phyloP scores from a whole-genome alignment of 1,284 basidiomycete species.

The Irpex sp. region DNA sequence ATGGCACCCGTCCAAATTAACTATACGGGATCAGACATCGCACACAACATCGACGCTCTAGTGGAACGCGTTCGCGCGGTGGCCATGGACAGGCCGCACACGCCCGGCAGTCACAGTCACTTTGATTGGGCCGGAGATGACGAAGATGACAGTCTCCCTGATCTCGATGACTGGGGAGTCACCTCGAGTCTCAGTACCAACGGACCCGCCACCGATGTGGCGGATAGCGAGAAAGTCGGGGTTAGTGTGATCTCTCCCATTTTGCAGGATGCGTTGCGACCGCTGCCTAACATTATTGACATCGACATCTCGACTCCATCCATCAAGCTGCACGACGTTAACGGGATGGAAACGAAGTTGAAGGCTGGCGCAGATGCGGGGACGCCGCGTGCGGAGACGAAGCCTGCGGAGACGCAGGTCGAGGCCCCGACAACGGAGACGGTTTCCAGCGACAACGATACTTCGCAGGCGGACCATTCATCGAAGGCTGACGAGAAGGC shows the following conservation, averaged over 20 bases:
- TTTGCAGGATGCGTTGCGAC: constrained; percentile 55
- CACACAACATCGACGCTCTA: constrained; percentile 59
- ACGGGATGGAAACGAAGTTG: neutral
- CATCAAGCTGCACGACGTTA: constrained; percentile 9
- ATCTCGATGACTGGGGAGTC: constrained; percentile 78
- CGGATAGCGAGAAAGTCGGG: constrained; percentile 17
- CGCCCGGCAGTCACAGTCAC: constrained; percentile 71
- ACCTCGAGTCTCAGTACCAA: constrained; percentile 31
- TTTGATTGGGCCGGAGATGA: constrained; percentile 84
- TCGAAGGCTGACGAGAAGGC: neutral
- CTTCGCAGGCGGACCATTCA: neutral
- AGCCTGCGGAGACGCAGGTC: neutral
- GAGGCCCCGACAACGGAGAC: neutral
- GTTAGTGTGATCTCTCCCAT: constrained; percentile 58
- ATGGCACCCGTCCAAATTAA: constrained; percentile 24
- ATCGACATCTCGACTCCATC: constrained; percentile 10
- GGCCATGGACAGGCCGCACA: constrained; percentile 66
- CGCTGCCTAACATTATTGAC: constrained; percentile 45
- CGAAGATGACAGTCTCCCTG: constrained; percentile 66
- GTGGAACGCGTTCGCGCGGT: constrained; percentile 67
- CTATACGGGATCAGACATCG: constrained; percentile 35
- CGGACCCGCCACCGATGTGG: constrained; percentile 8
- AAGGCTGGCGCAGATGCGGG: constrained; percentile 1
- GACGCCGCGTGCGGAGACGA: constrained; percentile 1
- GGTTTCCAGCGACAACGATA: neutral